Base-by-base conservation (phyloP, 345 rosid species). In the Lenwebbia sp. region DNA sequence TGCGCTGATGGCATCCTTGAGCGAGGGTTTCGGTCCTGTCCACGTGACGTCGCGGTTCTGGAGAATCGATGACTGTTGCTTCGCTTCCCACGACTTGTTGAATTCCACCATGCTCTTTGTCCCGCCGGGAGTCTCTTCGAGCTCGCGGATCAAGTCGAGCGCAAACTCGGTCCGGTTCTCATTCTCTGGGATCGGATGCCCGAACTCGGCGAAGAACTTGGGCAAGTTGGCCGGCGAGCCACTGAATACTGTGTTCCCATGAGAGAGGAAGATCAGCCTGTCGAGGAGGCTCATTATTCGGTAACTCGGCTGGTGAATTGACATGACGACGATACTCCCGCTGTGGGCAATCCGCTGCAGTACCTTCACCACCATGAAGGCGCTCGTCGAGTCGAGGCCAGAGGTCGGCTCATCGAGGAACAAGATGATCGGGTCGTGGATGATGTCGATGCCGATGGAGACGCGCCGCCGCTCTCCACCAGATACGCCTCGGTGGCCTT, bases 341-440 rank as follows among this genome's bases (percentile, higher is more conserved):
- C 95, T 94, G 85, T 92, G 95, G 4, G 99, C 98, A 55, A 97
- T 97, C 81, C 96, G 88, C 85, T 95, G 97, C 88, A 97, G 85
- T 8, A 97, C 99, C 85, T 96, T 97, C 33, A 96, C 96, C 37
- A 97, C 99, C 99, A 96, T 95, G 52, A 90, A 97, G 1, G 99
- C 99, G 6, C 99, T 97, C 0, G 99, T 97, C 5, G 99, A 97
- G 85, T 97, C 99, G 25, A 97, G 91, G 4, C 99, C 99, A 0
- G 99, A 97, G 82, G 99, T 97, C 8, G 99, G 99, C 86, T 97
- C 99, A 25, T 97, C 99, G 1, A 97, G 96, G 81, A 97, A 94
- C 83, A 97, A 91, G 51, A 97, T 83, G 53, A 97, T 97, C 13
- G 99, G 99, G 84, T 97, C 99, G 47, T 97, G 97, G 84, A 94